Evolutionary conservation across 441 rosid species (phyloP).

Genomic region (Arabidopsis lyrata): DNA sequence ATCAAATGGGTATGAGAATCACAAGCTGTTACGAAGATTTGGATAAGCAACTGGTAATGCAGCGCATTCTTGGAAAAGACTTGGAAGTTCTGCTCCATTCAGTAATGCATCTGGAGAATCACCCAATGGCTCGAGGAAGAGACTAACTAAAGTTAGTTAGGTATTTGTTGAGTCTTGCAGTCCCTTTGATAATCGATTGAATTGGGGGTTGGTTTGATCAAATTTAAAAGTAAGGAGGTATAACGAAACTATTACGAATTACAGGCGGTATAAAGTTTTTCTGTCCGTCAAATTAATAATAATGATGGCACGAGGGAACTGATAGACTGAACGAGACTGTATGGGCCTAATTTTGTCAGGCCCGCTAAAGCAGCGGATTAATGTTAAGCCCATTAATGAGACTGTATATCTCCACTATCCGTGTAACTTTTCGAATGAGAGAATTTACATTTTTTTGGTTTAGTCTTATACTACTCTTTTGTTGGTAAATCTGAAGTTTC

Average conservation of each 20-base stretch:
- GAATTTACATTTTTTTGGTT: neutral
- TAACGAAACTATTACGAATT: constrained; percentile 2
- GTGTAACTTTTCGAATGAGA: neutral
- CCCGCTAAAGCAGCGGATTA: neutral
- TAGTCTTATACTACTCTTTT: too few species aligned
- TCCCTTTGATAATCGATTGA: neutral
- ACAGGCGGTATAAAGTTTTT: neutral
- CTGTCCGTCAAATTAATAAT: neutral
- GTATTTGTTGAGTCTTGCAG: neutral
- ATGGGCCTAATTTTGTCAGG: neutral
- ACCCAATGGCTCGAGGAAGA: constrained; percentile 26
- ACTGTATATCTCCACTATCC: neutral
- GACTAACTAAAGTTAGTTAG: neutral
- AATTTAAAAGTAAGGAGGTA: neutral
- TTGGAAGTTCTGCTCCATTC: constrained; percentile 28
- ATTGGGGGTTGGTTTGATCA: neutral
- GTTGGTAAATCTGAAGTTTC: neutral
- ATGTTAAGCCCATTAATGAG: neutral
- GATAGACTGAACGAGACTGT: neutral
- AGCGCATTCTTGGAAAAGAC: constrained; percentile 23
- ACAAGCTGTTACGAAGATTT: constrained; percentile 19
- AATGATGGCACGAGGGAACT: neutral
- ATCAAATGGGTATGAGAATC: constrained; percentile 30
- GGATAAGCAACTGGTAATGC: constrained; percentile 9
- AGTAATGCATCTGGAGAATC: constrained; percentile 31